Evolutionary conservation across 1,284 basidiomycete species (phyloP), one percentile per base, ranked within the genome.

Genomic region (Fomes fomentarius): DNA sequence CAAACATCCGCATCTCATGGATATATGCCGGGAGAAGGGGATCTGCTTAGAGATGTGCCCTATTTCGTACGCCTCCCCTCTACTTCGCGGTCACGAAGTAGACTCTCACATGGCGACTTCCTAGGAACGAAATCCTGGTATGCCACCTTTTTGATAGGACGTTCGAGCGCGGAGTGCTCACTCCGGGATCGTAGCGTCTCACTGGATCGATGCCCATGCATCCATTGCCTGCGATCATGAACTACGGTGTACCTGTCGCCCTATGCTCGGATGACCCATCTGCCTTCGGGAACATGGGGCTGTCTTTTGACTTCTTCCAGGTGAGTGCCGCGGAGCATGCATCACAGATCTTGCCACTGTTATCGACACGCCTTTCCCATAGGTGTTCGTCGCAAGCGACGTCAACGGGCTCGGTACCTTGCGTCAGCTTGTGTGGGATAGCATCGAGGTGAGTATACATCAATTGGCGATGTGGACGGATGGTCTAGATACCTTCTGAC

Each of bases 181-280:
- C 0, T 40, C 5, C n/a, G n/a, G n/a, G 12, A n/a, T 17, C 15
- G 30, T 57, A 87, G 85, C 81, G 87, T 26, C 70, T 89, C 52
- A 85, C 86, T 8, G 83, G 85, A 15, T 89, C 87, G 6, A 89
- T 89, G 81, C 84, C 83, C 1, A 87, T 84, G 78, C 87, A 90
- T 63, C 87, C 86, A 4, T 72, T 90, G 15, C 84, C 86, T 0
- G 75, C 81, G 17, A 67, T 91, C 45, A 66, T 92, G 46, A 89
- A 89, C 65, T 74, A 87, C 51, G 87, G 89, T 3, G 77, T 91
- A 3, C 82, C 83, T 9, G 81, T 92, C 8, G 83, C 82, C 0
- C 74, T 92, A 2, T 83, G 77, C 63, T 89, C 85, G 4, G 89
- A 92, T 64, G 89, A 92, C 62, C 87, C 89, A 3, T 75, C 83